A percentile compares a stretch with the other conserved stretches of the same genome.
Conservation (phyloP, 495 filamentous ascomycete species). For the Penicillium cinerascens region DNA sequence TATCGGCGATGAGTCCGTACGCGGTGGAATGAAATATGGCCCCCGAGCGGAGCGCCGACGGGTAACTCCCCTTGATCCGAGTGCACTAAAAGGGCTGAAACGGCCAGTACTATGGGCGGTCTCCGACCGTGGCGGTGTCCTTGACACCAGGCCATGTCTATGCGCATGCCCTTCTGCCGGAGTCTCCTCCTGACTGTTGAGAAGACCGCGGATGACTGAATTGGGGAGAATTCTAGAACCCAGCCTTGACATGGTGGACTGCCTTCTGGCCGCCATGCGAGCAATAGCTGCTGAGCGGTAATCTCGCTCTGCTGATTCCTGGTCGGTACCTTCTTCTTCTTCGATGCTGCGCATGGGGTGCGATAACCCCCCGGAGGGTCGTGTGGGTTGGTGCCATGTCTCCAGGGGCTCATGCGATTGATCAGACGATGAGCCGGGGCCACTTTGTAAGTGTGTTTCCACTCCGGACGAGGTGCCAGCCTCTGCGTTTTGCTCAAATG, state of each 20-base stretch:
- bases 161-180: constrained; percentile 49
- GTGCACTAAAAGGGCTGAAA: constrained; percentile 42
- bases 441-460: constrained; percentile 15
- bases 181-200: constrained; percentile 47
- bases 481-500: constrained; percentile 28
- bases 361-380: constrained; percentile 9
- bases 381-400: constrained; percentile 23
- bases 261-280: constrained; percentile 45
- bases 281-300: constrained; percentile 36
- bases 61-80: constrained; percentile 37
- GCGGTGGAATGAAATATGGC: constrained; percentile 39
- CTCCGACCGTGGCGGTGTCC: constrained; percentile 38
- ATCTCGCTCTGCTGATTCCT: constrained; percentile 27
- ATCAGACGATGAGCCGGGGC: constrained; percentile 10
- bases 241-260: constrained; percentile 50
- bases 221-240: constrained; percentile 50
- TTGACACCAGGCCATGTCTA: constrained; percentile 44
- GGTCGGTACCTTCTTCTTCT: constrained; percentile 28
- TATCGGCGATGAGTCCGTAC: constrained; percentile 30
- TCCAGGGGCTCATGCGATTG: constrained; percentile 12
- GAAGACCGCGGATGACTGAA: constrained; percentile 41
- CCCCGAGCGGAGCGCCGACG: constrained; percentile 38
- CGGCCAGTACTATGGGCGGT: constrained; percentile 34
- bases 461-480: constrained; percentile 15
- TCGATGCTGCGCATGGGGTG: constrained; percentile 35